These are phyloP conservation scores for Phytopythium delawarense DNA, from an alignment of 352 stramenopile genomes.

Conservation along the genomic window DNA sequence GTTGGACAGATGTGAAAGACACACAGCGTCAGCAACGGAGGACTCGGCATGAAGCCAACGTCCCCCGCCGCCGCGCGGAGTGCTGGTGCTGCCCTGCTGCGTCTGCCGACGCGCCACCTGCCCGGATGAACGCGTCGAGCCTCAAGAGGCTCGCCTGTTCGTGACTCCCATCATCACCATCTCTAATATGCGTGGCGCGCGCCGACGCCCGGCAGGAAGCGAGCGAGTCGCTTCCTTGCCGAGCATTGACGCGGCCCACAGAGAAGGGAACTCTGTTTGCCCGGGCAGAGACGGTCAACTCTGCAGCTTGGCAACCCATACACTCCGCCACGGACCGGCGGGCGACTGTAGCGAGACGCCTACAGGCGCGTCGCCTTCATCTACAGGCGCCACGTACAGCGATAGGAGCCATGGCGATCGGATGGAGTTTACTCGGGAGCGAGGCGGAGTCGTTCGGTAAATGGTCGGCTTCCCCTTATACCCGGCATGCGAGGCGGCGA, in stretches of 20 bases:
- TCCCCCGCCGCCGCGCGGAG: neutral
- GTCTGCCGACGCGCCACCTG: neutral
- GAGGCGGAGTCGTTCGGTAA: conserved; percentile 36
- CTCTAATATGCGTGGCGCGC: conserved; percentile 41
- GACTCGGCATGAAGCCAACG: neutral
- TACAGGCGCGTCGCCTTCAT: neutral
- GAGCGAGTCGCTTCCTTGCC: neutral
- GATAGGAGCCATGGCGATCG: conserved; percentile 45
- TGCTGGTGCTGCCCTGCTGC: neutral
- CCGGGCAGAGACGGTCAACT: conserved; percentile 80
- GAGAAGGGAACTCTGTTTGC: conserved; percentile 90
- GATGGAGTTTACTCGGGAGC: conserved; percentile 16
- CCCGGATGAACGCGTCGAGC: neutral
- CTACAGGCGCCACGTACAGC: conserved; percentile 30
- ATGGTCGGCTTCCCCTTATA: conserved; percentile 10
- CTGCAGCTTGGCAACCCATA: conserved; percentile 86
- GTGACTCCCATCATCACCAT: conserved; percentile 1
- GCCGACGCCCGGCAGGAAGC: neutral
- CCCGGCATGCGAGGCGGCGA: neutral
- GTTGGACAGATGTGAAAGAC: neutral
- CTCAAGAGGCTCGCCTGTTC: neutral
- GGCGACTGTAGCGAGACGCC: neutral
- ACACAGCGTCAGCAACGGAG: conserved; percentile 1
- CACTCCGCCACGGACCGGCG: conserved; percentile 13
- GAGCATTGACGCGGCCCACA: conserved; percentile 37